Conservation (phyloP, 2,329 filamentous ascomycete genomes). For the Cyanodermella asteris region DNA sequence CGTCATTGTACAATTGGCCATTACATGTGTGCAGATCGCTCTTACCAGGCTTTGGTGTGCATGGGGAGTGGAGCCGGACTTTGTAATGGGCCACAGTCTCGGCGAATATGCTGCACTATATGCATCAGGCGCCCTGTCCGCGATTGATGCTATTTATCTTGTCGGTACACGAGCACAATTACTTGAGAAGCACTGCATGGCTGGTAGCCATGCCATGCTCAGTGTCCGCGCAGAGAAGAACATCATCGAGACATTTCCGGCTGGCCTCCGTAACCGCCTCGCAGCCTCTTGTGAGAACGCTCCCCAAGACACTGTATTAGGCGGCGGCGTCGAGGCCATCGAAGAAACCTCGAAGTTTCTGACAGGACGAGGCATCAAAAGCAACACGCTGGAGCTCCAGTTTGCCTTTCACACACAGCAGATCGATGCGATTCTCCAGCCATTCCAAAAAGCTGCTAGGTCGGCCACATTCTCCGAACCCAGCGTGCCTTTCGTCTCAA, state of each 20-base stretch:
- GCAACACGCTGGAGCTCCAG: slow-evolving; percentile 39
- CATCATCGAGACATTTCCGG: slow-evolving; percentile 19
- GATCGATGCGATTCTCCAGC: slow-evolving; percentile 38
- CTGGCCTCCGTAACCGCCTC: slow-evolving; percentile 31
- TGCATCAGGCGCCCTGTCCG: slow-evolving; percentile 47
- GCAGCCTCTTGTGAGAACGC: slow-evolving; percentile 53
- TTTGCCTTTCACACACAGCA: slow-evolving; percentile 49
- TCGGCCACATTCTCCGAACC: slow-evolving; percentile 35
- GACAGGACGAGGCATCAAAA: slow-evolving; percentile 32
- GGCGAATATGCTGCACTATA: slow-evolving; percentile 56
- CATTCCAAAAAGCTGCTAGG: slow-evolving; percentile 33
- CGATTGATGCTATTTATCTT: slow-evolving; percentile 48
- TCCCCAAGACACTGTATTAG: slow-evolving; percentile 53
- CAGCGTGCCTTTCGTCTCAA: slow-evolving; percentile 25
- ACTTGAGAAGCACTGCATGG: slow-evolving; percentile 40
- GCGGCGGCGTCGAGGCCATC: slow-evolving; percentile 36
- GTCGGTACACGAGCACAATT: slow-evolving; percentile 47
- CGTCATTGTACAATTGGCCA: slow-evolving; percentile 30
- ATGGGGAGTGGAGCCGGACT: slow-evolving; percentile 29
- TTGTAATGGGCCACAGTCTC: slow-evolving; percentile 39
- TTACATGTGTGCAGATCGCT: slow-evolving; percentile 36
- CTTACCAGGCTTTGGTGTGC: slow-evolving; percentile 33
- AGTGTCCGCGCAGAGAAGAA: slow-evolving; percentile 26
- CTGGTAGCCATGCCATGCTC: slow-evolving; percentile 45
- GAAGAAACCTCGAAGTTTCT: slow-evolving; percentile 36